A percentile compares a stretch with the other conserved stretches of the same genome.
These are phyloP conservation scores for Phytopythium oedochilum DNA, from an alignment of 352 stramenopile species.

Conservation along the genomic window DNA sequence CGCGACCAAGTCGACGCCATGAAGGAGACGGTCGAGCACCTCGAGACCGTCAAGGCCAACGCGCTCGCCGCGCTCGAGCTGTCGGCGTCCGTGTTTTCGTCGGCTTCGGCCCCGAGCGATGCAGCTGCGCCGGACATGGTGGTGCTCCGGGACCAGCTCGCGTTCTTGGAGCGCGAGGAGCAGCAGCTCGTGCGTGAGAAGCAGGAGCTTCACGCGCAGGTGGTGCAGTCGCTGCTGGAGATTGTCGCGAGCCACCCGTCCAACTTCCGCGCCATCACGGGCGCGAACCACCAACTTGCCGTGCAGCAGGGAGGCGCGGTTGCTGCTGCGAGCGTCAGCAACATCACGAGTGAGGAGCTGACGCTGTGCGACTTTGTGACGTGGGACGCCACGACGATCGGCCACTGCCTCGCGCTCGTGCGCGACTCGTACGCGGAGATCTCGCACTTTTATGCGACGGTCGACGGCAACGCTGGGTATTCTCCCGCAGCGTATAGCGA, in stretches of 20 bases:
- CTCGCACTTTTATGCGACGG: constrained; percentile 13
- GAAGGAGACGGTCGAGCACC: constrained; percentile 18
- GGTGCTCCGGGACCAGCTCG: constrained; percentile 16
- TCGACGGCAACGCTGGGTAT: background rate
- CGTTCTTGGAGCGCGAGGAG: constrained; percentile 15
- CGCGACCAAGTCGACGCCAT: constrained; percentile 24
- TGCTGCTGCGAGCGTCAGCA: background rate
- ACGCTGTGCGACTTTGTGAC: constrained; percentile 35
- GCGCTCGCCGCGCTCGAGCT: constrained; percentile 7
- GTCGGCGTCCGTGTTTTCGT: background rate
- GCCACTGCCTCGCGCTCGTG: constrained; percentile 25
- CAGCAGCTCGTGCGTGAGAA: constrained; percentile 22
- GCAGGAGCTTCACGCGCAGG: constrained; percentile 20
- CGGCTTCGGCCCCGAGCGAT: background rate
- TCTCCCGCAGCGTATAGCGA: too few relatives aligned
- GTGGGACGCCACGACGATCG: constrained; percentile 22
- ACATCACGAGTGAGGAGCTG: background rate
- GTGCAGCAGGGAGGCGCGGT: background rate
- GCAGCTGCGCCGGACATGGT: background rate
- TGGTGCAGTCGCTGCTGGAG: constrained; percentile 23
- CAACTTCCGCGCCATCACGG: constrained; percentile 10
- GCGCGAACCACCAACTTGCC: background rate
- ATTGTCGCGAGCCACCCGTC: constrained; percentile 19
- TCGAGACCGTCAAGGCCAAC: constrained; percentile 15
- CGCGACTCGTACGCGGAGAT: constrained; percentile 19